Evolutionary conservation across 164 flowering plant species (phyloP).

Genomic region (Stephania cephalantha): DNA sequence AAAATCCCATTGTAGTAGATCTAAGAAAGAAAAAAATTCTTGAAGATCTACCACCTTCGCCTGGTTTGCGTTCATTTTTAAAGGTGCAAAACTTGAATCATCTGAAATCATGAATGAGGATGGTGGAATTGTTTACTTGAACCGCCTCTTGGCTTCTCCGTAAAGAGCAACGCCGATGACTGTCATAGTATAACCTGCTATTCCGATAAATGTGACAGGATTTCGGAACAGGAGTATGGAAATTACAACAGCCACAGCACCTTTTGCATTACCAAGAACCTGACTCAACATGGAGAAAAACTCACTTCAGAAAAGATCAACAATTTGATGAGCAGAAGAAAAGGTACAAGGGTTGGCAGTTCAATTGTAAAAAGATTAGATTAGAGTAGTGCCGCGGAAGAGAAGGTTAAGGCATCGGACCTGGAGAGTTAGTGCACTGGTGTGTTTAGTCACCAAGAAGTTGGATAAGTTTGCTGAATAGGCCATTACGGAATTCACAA

Average conservation of each 20-base stretch:
- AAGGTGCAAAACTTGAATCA: background rate
- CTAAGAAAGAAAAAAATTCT: background rate
- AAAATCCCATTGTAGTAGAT: background rate
- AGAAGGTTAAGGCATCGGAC: constrained; percentile 28
- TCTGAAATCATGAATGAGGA: background rate
- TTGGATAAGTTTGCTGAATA: constrained; percentile 79
- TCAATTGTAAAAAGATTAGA: background rate
- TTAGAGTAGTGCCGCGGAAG: background rate
- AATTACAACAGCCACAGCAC: constrained; percentile 92
- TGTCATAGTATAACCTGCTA: constrained; percentile 76
- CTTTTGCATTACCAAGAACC: constrained; percentile 97
- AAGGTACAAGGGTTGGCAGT: background rate
- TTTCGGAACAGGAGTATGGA: constrained; percentile 75
- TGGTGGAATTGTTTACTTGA: constrained; percentile 26
- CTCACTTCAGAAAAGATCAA: background rate
- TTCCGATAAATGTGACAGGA: constrained; percentile 78
- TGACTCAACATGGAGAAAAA: constrained; percentile 21
- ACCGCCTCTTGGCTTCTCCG: constrained; percentile 80
- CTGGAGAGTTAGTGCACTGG: constrained; percentile 97
- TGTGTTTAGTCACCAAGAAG: constrained; percentile 96
- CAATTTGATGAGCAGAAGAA: background rate
- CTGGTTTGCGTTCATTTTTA: background rate
- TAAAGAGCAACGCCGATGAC: constrained; percentile 83
- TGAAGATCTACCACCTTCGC: background rate
- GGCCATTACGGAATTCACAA: constrained; percentile 74